Base-by-base conservation (phyloP, 805 yeast species). In the Kuraishia ogatae region DNA sequence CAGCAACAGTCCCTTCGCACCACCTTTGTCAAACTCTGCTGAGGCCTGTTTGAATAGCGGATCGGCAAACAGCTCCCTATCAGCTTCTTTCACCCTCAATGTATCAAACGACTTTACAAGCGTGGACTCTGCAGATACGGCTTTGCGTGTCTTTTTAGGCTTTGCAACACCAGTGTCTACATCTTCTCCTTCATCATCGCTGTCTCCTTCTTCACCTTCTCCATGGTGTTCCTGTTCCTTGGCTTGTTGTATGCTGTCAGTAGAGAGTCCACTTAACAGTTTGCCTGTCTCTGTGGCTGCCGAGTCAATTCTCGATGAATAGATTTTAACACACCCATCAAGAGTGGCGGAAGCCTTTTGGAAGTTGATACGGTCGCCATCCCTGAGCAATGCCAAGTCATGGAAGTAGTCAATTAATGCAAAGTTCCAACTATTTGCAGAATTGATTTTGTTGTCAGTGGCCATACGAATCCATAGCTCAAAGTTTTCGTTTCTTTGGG, bases 271-370 rank as follows among this genome's bases (percentile, higher is more conserved):
- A 55, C 81, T 77, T 35, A 80, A 63, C 55, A 93, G 73, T 62
- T 84, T 83, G 1, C 96, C 96, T 0, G 97, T 91, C 63, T 92
- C 97, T 8, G 87, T 84, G 4, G 92, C 96, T 0, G 90, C 96
- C 0, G 96, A 87, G 63, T 92, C 97, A 22, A 93, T 91, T 62
- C 98, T 80, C 17, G 96, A 87, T 13, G 92, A 82, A 66, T 93
- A 93, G 54, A 93, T 89, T 71, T 91, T 91, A 39, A 92, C 93
- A 74, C 97, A 92, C 0, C 97, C 97, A 64, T 92, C 97, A 22
- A 93, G 73, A 0, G 97, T 89, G 2, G 96, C 90, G 0, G 94
- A 83, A 0, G 97, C 98, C 61, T 85, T 82, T 66, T 89, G 97
- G 67, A 93, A 92, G 67, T 91, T 90, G 62, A 92, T 88, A 48